Base-by-base conservation (phyloP, 2,329 filamentous ascomycete genomes). In the Fusarium keratoplasticum region DNA sequence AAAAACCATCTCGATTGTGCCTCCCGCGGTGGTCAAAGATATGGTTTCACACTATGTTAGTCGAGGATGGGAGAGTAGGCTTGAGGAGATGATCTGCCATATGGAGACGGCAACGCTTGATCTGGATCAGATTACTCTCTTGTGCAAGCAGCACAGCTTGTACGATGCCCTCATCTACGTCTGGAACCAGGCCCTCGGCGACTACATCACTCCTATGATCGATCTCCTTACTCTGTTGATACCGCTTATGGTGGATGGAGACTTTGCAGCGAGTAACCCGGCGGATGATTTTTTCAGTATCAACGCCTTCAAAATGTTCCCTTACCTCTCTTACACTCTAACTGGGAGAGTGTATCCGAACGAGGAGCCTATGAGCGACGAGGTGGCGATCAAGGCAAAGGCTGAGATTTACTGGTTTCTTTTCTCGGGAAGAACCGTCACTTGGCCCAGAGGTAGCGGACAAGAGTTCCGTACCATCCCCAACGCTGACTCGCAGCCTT, bases 91-190 rank as follows among this genome's bases (percentile, higher is more conserved):
- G 82, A 93, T 99, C 35, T 98, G 96, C 81, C 92, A 96, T 73
- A 92, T 99, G 84, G 93, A 98, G 77, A 97, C 96, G 2, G 87
- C 90, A 16, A 98, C 95, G 0, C 91, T 99, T 80, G 97, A 99
- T 80, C 91, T 99, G 75, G 96, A 99, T 80, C 94, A 98, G 82
- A 91, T 97, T 67, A 98, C 96, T 0, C 89, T 89, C 14, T 87
- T 99, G 27, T 99, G 96, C 87, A 97, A 96, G 81, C 93, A 96
- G 80, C 92, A 98, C 81, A 91, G 93, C 74, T 88, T 99, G 5
- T 99, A 98, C 80, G 97, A 99, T 82, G 97, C 96, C 3, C 89
- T 98, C 66, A 95, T 97, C 50, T 98, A 98, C 81, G 94, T 99
- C 64, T 99, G 96, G 96, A 98, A 97, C 70, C 93, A 94, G 81